phyloP scores from a whole-genome alignment of 106 monocot genomes.

The Ottelia alismoides region DNA sequence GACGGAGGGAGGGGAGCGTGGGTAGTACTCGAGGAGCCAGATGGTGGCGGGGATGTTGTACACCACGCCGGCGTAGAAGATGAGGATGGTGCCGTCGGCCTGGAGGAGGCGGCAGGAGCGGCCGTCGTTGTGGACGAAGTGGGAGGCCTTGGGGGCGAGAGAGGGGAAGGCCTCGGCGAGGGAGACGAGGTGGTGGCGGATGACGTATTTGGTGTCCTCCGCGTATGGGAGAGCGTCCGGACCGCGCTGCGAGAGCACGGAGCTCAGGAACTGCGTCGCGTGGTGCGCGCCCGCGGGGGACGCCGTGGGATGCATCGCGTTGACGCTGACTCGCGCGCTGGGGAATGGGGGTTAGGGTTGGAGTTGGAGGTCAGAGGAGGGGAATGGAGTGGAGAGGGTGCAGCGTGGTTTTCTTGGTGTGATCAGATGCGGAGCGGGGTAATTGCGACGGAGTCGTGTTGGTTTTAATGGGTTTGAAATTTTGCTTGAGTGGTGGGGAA shows the following conservation, averaged over 20 bases:
- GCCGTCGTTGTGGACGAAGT: constrained; percentile 83
- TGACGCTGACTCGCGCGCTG: too few species aligned
- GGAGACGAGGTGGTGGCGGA: constrained; percentile 62
- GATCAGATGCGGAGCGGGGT: too few species aligned
- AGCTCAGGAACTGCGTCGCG: constrained; percentile 55
- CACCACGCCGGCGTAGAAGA: constrained; percentile 40
- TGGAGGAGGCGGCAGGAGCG: constrained; percentile 49
- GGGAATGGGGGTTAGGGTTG: too few species aligned
- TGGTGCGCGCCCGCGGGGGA: too few species aligned
- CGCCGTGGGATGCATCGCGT: too few species aligned
- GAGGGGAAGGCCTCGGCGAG: constrained; percentile 53
- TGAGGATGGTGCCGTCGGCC: constrained; percentile 77
- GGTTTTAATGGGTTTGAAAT: too few species aligned
- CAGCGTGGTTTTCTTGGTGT: too few species aligned
- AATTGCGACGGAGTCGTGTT: too few species aligned
- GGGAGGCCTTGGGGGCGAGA: constrained; percentile 45
- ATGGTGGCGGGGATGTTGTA: constrained; percentile 87
- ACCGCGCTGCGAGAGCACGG: constrained; percentile 82
- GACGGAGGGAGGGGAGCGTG: constrained; percentile 60
- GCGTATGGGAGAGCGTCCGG: constrained; percentile 76
- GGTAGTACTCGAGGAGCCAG: constrained; percentile 84
- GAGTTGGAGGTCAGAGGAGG: too few species aligned
- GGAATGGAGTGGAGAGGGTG: too few species aligned
- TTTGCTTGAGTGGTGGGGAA: too few species aligned
- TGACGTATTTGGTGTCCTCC: constrained; percentile 63